phyloP scores from a whole-genome alignment of 1,284 basidiomycete species.

The Tilletia caries region DNA sequence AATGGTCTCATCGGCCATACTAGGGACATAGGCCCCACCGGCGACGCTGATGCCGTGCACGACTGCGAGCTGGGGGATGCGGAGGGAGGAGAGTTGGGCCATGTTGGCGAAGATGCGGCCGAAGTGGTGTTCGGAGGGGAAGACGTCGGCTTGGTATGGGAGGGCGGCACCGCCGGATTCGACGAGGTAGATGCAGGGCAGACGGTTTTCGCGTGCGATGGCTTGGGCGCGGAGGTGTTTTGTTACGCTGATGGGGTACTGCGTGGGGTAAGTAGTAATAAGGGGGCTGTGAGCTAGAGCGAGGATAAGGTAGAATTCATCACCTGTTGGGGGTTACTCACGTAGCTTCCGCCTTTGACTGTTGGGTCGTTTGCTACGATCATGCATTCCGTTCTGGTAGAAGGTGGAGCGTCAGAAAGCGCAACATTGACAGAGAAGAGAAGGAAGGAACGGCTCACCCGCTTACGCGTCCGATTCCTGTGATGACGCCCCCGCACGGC shows the following conservation, averaged over 20 bases:
- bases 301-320: no score
- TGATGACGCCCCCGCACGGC: constrained; percentile 85
- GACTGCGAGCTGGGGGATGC: constrained; percentile 85
- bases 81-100: constrained; percentile 85
- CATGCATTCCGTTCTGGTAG: constrained; percentile 67
- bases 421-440: background rate
- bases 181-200: constrained; percentile 90
- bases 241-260: constrained; percentile 86
- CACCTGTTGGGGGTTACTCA: background rate
- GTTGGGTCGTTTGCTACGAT: constrained; percentile 83
- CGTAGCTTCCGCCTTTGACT: constrained; percentile 40
- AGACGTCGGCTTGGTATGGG: constrained; percentile 85
- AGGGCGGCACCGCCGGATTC: constrained; percentile 91
- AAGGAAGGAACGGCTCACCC: background rate
- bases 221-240: constrained; percentile 92
- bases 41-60: constrained; percentile 94
- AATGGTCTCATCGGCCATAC: constrained; percentile 86
- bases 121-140: constrained; percentile 87
- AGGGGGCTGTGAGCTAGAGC: no score
- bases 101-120: constrained; percentile 96
- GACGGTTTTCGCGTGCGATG: constrained; percentile 79
- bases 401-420: background rate
- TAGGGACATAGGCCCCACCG: constrained; percentile 83
- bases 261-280: no score
- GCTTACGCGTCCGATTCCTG: constrained; percentile 73